Percentiles rank a stretch among this genome's conserved stretches.
Conservation (phyloP, 805 yeast genomes). For the Pichia eremophila region DNA sequence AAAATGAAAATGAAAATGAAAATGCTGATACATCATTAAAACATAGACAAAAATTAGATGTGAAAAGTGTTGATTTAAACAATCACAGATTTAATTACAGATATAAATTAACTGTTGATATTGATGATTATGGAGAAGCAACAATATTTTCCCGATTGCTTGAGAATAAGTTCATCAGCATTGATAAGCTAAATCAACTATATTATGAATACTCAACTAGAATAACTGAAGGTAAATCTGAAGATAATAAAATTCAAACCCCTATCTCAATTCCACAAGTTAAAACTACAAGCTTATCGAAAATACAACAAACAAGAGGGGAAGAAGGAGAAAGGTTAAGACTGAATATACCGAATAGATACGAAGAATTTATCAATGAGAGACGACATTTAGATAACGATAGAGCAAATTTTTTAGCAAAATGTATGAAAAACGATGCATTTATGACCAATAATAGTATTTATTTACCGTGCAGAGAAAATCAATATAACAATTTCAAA, state of each 20-base stretch:
- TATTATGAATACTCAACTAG: too few species aligned
- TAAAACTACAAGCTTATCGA: too few species aligned
- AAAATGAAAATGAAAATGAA: neutral
- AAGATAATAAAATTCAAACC: too few species aligned
- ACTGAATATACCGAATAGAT: neutral
- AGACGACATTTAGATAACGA: neutral
- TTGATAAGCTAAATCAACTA: neutral
- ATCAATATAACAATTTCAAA: neutral
- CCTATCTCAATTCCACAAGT: too few species aligned
- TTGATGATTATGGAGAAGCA: slow-evolving; percentile 6
- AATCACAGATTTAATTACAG: slow-evolving; percentile 1
- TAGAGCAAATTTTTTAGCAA: neutral
- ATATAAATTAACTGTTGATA: slow-evolving; percentile 2
- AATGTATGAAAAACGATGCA: slow-evolving; percentile 6
- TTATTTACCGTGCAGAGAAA: neutral
- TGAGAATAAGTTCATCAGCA: neutral
- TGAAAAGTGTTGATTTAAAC: neutral
- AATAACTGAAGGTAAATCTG: too few species aligned
- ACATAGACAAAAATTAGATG: neutral
- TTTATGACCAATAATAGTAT: neutral
- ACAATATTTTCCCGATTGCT: slow-evolving; percentile 4
- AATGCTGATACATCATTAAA: neutral
- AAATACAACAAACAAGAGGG: too few species aligned
- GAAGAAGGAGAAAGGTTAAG: too few species aligned
- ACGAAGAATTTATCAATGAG: slow-evolving; percentile 1